phyloP scores from a whole-genome alignment of 768 basidiomycete genomes.

The Leccinum imitatum region DNA sequence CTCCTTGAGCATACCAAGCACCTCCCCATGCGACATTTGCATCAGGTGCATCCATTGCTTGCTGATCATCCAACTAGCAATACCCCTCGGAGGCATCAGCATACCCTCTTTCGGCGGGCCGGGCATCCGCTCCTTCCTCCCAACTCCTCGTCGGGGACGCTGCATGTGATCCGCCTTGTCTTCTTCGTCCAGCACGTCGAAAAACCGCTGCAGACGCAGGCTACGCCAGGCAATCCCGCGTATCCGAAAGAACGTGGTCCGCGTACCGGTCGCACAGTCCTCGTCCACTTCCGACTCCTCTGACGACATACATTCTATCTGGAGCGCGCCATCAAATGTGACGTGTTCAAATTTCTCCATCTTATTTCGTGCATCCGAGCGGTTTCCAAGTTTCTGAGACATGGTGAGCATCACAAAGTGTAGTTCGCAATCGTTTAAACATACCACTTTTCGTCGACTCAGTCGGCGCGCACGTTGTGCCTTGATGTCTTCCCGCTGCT shows the following conservation, averaged over 20 bases:
- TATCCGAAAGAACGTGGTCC: constrained; percentile 45
- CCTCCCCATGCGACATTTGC: constrained; percentile 45
- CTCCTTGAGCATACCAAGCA: constrained; percentile 42
- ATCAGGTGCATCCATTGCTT: constrained; percentile 54
- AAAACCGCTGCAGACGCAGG: constrained; percentile 58
- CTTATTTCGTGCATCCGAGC: constrained; percentile 57
- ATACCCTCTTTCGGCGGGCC: constrained; percentile 60
- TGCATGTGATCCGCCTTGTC: constrained; percentile 43
- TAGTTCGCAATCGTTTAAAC: constrained; percentile 22
- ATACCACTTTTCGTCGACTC: constrained; percentile 61
- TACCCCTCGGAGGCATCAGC: constrained; percentile 59
- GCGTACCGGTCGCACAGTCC: constrained; percentile 26
- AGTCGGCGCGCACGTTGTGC: constrained; percentile 59
- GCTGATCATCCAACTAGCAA: constrained; percentile 77
- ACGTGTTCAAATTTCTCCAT: constrained; percentile 55
- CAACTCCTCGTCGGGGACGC: constrained; percentile 57
- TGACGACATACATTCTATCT: constrained; percentile 77
- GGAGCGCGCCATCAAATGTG: constrained; percentile 68
- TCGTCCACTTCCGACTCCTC: constrained; percentile 69
- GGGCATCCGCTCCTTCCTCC: constrained; percentile 51
- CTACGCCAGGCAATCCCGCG: constrained; percentile 72
- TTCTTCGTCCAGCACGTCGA: constrained; percentile 57
- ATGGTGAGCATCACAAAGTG: not conserved
- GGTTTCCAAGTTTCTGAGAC: constrained; percentile 66
- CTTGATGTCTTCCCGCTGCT: constrained; percentile 59